These are phyloP conservation scores for Ascochyta lentis DNA, from an alignment of 2,329 filamentous ascomycete species.

Conservation along the genomic window DNA sequence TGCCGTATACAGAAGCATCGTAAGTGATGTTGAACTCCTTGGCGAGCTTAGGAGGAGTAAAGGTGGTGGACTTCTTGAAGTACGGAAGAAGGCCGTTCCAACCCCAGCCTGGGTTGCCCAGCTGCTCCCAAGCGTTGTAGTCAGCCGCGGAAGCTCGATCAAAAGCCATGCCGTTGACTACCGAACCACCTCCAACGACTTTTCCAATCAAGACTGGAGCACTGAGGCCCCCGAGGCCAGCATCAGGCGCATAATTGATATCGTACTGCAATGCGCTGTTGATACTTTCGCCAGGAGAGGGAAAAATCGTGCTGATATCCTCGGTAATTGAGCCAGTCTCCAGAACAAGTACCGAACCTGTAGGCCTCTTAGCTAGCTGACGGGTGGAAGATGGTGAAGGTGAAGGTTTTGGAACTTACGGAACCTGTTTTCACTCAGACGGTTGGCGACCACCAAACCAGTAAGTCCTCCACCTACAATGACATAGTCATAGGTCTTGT, in stretches of 20 bases:
- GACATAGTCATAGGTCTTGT: constrained; percentile 40
- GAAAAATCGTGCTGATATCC: constrained; percentile 32
- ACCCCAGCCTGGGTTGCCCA: constrained; percentile 61
- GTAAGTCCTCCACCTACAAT: constrained; percentile 42
- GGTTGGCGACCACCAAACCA: constrained; percentile 40
- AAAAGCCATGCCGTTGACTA: constrained; percentile 50
- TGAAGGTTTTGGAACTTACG: too few relatives aligned
- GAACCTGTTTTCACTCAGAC: constrained; percentile 36
- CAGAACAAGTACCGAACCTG: constrained; percentile 38
- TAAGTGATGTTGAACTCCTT: constrained; percentile 18
- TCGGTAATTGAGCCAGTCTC: constrained; percentile 35
- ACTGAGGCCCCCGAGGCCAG: constrained; percentile 18
- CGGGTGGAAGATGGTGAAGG: too few relatives aligned
- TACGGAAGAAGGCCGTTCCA: constrained; percentile 39
- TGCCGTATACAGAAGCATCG: constrained; percentile 33
- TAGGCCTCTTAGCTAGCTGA: constrained; percentile 8
- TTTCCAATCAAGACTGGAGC: constrained; percentile 30
- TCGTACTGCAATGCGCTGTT: constrained; percentile 33
- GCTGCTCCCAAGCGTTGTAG: constrained; percentile 62
- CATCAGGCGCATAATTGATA: constrained; percentile 32
- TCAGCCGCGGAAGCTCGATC: constrained; percentile 46
- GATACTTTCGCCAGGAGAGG: constrained; percentile 29
- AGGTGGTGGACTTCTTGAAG: constrained; percentile 41
- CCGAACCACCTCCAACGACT: constrained; percentile 47
- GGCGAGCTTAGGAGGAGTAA: constrained; percentile 23